Conservation (phyloP, 108 stramenopile genomes). For the Cylindrotheca fusiformis region DNA sequence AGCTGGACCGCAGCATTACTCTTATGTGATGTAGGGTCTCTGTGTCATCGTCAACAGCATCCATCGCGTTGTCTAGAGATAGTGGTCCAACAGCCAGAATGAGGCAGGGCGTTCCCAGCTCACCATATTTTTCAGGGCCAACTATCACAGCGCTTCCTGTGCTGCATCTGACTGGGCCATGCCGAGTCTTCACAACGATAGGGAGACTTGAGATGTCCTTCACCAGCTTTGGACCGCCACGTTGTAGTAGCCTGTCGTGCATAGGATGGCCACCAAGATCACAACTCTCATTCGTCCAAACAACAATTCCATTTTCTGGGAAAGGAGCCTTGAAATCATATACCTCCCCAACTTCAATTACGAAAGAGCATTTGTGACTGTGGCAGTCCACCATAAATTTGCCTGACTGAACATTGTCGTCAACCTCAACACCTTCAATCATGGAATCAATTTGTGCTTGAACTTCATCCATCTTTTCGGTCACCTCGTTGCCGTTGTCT, state of each 20-base stretch:
- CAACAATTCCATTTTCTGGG: conserved; percentile 21
- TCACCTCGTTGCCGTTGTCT: background rate
- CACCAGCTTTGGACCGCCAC: conserved; percentile 10
- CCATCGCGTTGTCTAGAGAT: background rate
- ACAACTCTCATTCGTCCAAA: conserved; percentile 37
- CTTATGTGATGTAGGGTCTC: conserved; percentile 6
- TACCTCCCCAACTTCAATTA: conserved; percentile 6
- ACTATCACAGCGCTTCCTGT: conserved; percentile 29
- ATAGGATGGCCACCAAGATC: conserved; percentile 2
- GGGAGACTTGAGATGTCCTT: conserved; percentile 17
- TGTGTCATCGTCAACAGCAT: background rate
- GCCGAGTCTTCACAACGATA: conserved; percentile 7
- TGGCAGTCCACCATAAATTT: conserved; percentile 21
- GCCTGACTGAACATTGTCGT: background rate
- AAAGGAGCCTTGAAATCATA: conserved; percentile 10
- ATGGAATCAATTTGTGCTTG: conserved; percentile 23
- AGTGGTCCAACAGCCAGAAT: conserved; percentile 22
- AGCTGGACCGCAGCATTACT: conserved; percentile 16
- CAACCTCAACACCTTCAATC: background rate
- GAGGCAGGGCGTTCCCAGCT: conserved; percentile 3
- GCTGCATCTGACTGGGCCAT: conserved; percentile 25
- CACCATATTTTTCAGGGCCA: conserved; percentile 16
- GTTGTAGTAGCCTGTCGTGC: conserved; percentile 5
- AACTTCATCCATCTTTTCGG: conserved; percentile 3
- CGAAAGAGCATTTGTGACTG: conserved; percentile 23